Conservation (phyloP, 1,284 basidiomycete species). For the Rhodotorula sp. region DNA sequence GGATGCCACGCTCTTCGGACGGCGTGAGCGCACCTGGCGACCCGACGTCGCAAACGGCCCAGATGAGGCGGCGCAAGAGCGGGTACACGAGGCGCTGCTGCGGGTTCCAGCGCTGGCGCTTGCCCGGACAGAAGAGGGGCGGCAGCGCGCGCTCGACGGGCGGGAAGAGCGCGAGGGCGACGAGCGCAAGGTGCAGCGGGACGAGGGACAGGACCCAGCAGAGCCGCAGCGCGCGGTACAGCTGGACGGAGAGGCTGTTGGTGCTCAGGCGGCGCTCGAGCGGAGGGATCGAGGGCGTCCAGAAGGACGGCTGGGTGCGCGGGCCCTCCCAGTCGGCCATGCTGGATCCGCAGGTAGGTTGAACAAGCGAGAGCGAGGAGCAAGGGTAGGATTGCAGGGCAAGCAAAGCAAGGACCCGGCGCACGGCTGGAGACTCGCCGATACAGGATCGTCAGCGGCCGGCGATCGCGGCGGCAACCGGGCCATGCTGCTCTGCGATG, state of each 20-base stretch:
- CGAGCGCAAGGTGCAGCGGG: constrained; percentile 14
- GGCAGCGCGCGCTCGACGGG: not conserved
- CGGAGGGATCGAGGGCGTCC: constrained; percentile 24
- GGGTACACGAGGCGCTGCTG: constrained; percentile 39
- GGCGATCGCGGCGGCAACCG: no score
- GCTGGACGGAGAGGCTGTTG: not conserved
- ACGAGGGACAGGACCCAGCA: constrained; percentile 14
- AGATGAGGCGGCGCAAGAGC: constrained; percentile 36
- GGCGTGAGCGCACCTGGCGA: constrained; percentile 21
- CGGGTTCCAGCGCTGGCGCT: constrained; percentile 27
- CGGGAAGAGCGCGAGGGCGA: constrained; percentile 9
- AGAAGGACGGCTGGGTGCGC: constrained; percentile 15
- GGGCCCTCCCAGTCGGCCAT: constrained; percentile 12
- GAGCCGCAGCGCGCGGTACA: constrained; percentile 19
- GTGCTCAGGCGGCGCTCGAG: constrained; percentile 13
- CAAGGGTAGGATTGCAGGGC: no score
- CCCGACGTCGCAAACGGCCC: constrained; percentile 36
- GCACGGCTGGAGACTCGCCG: no score
- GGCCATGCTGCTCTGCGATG: no score
- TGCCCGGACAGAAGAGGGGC: constrained; percentile 4
- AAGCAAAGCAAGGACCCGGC: no score
- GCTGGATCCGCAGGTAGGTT: not conserved
- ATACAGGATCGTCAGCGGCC: no score
- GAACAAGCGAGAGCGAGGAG: no score
- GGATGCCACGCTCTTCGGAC: not conserved